Evolutionary conservation across 306 rosid species (phyloP).

Genomic region (Clitoria ternatea): DNA sequence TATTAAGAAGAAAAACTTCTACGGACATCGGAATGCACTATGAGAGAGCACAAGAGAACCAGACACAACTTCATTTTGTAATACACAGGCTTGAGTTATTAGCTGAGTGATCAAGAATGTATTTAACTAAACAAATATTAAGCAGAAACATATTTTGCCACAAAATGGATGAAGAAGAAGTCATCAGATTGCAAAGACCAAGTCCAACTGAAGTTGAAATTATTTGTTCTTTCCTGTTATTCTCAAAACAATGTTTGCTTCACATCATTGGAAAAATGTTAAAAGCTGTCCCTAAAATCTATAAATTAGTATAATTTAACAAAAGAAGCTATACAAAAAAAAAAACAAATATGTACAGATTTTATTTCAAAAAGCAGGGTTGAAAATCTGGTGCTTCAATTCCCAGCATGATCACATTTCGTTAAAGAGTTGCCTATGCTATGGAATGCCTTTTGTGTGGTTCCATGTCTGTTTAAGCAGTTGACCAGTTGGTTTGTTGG

Average conservation of each 20-base stretch:
- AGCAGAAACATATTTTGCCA: neutral
- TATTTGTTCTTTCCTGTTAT: neutral
- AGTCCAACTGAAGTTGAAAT: neutral
- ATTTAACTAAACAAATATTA: neutral
- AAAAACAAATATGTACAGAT: neutral
- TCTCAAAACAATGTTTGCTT: neutral
- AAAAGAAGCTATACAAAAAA: neutral
- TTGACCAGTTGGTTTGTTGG: too few species aligned
- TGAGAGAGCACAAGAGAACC: neutral
- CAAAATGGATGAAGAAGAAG: neutral
- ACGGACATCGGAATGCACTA: neutral
- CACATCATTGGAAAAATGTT: neutral
- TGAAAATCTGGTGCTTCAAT: neutral
- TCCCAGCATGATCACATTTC: neutral
- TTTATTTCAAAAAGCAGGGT: neutral
- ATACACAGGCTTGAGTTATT: neutral
- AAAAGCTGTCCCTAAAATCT: neutral
- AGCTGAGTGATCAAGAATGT: neutral
- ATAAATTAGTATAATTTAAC: neutral
- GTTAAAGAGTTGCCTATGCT: neutral
- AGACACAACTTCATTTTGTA: neutral
- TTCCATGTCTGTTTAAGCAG: too few species aligned
- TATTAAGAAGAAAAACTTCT: neutral
- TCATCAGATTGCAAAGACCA: neutral
- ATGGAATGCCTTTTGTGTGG: neutral